These are phyloP conservation scores for Ziziphus jujuba DNA, from an alignment of 306 rosid genomes.

Conservation along the genomic window DNA sequence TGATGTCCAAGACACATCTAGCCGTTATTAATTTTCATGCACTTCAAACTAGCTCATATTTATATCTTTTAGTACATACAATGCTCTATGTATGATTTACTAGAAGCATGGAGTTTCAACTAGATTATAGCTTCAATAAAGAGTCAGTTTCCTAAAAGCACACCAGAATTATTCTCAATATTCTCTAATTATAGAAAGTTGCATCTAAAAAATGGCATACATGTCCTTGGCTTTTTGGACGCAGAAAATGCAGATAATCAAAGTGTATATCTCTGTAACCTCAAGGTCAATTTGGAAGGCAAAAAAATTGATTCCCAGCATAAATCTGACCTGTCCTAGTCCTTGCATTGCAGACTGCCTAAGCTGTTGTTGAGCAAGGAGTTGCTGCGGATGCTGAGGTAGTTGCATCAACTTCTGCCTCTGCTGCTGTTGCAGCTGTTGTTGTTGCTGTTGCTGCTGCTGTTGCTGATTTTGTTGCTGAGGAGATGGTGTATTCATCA, in stretches of 20 bases:
- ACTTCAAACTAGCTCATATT: background rate
- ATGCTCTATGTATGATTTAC: too few relatives aligned
- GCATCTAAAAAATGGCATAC: constrained; percentile 7
- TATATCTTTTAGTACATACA: background rate
- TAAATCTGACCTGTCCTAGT: constrained; percentile 65
- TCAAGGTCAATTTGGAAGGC: constrained; percentile 1
- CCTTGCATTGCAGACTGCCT: constrained; percentile 89
- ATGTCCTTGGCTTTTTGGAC: background rate
- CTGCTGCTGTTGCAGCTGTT: constrained; percentile 51
- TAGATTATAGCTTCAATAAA: too few relatives aligned
- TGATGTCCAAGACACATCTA: background rate
- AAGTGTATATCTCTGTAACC: background rate
- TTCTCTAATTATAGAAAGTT: background rate
- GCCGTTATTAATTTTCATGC: background rate
- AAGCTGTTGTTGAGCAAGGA: constrained; percentile 84
- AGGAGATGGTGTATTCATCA: constrained; percentile 95
- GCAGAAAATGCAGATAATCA: background rate
- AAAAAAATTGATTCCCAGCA: constrained; percentile 1
- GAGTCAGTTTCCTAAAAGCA: too few relatives aligned
- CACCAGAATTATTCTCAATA: background rate
- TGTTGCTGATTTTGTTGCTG: constrained; percentile 79
- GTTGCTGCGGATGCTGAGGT: constrained; percentile 70
- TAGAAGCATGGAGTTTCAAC: too few relatives aligned
- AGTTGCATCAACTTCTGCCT: constrained; percentile 76
- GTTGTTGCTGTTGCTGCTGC: constrained; percentile 45